Conservation (phyloP, 2,329 filamentous ascomycete genomes). For the Aspergillus pseudoviridinutans region DNA sequence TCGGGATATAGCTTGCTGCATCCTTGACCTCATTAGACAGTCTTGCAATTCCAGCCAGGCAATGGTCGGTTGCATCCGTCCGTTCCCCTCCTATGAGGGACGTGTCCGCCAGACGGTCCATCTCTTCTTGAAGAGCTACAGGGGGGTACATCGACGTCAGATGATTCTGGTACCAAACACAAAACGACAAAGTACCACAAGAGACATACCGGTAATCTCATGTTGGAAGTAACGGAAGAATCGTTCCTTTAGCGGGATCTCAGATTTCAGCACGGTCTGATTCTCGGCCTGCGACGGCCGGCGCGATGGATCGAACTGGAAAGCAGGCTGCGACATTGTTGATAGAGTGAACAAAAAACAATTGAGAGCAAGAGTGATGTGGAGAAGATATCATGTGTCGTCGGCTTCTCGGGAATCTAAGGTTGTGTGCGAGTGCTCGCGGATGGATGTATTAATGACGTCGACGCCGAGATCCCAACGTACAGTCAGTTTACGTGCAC, state of each 20-base stretch:
- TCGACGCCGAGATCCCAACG: conserved; percentile 15
- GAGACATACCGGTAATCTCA: conserved; percentile 61
- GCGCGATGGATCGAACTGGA: conserved; percentile 24
- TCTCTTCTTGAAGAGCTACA: conserved; percentile 70
- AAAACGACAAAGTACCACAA: neutral
- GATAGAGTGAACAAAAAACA: neutral
- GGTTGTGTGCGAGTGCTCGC: conserved; percentile 4
- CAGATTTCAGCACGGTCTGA: conserved; percentile 31
- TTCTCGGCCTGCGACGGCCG: conserved; percentile 31
- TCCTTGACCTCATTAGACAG: conserved; percentile 83
- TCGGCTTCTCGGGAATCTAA: neutral
- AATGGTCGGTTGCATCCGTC: conserved; percentile 74
- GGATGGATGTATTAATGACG: conserved; percentile 33
- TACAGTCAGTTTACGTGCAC: neutral
- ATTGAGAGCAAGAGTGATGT: neutral
- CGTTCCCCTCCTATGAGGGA: conserved; percentile 68
- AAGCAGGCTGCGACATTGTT: conserved; percentile 29
- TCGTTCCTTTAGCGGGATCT: conserved; percentile 60
- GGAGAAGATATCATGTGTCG: neutral
- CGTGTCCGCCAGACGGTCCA: conserved; percentile 62
- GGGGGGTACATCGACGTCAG: conserved; percentile 13
- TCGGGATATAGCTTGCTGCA: conserved; percentile 73
- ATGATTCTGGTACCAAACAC: conserved; percentile 2
- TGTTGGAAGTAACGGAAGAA: conserved; percentile 83
- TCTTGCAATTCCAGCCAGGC: conserved; percentile 72